A percentile compares a stretch with the other conserved stretches of the same genome.
Evolutionary conservation across 768 basidiomycete genomes (phyloP).

Genomic region (Phlegmacium glaucopus): DNA sequence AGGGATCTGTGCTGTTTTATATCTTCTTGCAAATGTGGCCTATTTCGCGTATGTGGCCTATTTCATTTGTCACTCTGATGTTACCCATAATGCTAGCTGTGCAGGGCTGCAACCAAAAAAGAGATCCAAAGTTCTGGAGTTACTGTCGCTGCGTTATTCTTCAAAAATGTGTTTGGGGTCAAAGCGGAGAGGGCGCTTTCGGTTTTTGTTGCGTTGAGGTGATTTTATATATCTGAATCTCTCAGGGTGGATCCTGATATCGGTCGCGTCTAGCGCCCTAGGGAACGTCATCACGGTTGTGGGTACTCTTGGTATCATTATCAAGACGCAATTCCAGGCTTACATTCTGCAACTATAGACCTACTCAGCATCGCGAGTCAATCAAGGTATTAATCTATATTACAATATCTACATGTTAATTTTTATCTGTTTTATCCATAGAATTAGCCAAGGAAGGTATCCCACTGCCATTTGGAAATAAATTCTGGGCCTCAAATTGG

Average conservation of each 20-base stretch:
- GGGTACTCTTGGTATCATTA: neutral
- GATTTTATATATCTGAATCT: neutral
- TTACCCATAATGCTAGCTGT: neutral
- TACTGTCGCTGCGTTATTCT: conserved; percentile 60
- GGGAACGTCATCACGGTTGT: conserved; percentile 27
- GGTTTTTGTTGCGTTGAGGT: conserved; percentile 58
- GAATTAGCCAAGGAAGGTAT: conserved; percentile 63
- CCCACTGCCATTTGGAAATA: conserved; percentile 57
- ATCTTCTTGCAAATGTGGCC: conserved; percentile 54
- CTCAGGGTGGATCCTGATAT: neutral
- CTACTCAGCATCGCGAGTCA: conserved; percentile 47
- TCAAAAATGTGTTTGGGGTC: conserved; percentile 53
- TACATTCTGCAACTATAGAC: conserved; percentile 34
- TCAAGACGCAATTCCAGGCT: neutral
- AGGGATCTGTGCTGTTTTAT: conserved; percentile 48
- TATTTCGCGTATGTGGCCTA: conserved; percentile 40
- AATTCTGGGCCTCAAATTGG: conserved; percentile 63
- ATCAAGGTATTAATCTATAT: conserved; percentile 36
- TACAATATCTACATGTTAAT: neutral
- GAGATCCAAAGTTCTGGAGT: conserved; percentile 47
- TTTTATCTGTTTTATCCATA: conserved; percentile 13
- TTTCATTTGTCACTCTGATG: neutral
- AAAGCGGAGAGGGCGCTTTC: conserved; percentile 52
- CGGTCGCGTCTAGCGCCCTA: conserved; percentile 10
- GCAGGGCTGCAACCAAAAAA: conserved; percentile 40